Evolutionary conservation across 2,329 filamentous ascomycete genomes (phyloP), one percentile per base, ranked within the genome.

Genomic region (Aspergillus ochraceoroseus): DNA sequence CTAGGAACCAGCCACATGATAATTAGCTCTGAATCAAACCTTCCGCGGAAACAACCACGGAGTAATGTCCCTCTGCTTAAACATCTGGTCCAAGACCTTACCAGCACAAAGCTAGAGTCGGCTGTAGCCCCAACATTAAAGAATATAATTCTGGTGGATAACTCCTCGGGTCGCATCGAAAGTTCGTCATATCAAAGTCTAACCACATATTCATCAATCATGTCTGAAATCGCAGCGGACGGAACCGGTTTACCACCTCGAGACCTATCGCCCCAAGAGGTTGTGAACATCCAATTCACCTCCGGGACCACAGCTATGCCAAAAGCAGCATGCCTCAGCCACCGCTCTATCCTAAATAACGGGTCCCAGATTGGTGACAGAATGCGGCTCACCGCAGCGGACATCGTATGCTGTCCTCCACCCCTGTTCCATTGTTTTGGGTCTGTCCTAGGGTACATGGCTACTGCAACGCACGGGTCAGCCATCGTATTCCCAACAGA

Each of bases 281-380:
- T 84, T 2, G 82, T 94, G 51, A 96, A 95, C 60, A 95, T 96
- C 49, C 90, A 96, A 63, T 96, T 96, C 69, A 98, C 92, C 0
- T 90, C 84, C 0, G 92, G 90, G n/a, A 96, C 92, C 0, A 96
- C 92, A 0, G 86, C 85, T 0, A 73, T 77, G 56, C 90, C 89
- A 14, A 96, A 96, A 67, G 92, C 92, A 0, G 90, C 90, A 1
- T 94, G 88, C 70, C 75, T 98, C 20, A 82, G 79, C 0, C 90
- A 96, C 66, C 76, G 74, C 2, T 82, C 77, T n/a, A 90, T 96
- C 49, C 73, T 98, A 46, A 98, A 96, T 67, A 96, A 96, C 59
- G 92, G 89, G 20, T 74, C 76, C 18, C 79, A 88, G 40, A 94
- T 96, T 51, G 92, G 85, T 0, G 70, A 82, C 54, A 77, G 89